A percentile compares a stretch with the other conserved stretches of the same genome.
These are phyloP conservation scores for Hypoxylon sp. DNA, from an alignment of 2,329 filamentous ascomycete genomes.

Conservation along the genomic window DNA sequence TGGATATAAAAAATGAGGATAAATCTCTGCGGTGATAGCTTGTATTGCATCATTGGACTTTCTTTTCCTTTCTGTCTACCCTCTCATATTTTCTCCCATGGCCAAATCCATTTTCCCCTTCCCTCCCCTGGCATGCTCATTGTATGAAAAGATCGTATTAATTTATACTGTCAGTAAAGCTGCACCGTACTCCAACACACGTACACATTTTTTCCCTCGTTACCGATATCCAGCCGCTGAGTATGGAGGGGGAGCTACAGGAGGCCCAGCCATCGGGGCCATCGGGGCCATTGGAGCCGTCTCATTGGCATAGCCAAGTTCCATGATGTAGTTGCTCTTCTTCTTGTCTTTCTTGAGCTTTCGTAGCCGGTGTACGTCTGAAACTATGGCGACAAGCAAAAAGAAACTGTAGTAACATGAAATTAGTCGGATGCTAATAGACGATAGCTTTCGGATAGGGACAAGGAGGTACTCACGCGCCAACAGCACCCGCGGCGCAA, in stretches of 20 bases:
- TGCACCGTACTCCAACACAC: not conserved
- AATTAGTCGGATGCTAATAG: not conserved
- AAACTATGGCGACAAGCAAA: slow-evolving; percentile 16
- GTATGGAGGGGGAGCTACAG: slow-evolving; percentile 28
- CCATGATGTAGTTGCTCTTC: slow-evolving; percentile 22
- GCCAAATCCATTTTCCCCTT: not conserved
- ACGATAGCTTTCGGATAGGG: not conserved
- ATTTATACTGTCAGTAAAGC: too few relatives aligned
- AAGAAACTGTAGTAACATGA: slow-evolving; percentile 8
- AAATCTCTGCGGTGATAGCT: not conserved
- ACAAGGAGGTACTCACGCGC: slow-evolving; percentile 15
- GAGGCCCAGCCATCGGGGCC: not conserved
- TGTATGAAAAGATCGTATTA: not conserved
- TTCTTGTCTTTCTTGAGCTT: slow-evolving; percentile 14
- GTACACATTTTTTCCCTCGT: not conserved
- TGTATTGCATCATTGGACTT: not conserved
- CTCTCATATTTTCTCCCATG: not conserved
- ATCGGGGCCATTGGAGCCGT: not conserved
- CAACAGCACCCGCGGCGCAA: slow-evolving; percentile 13
- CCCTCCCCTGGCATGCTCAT: not conserved
- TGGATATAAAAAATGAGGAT: not conserved
- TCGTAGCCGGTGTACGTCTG: slow-evolving; percentile 20
- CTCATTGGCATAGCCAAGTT: slow-evolving; percentile 11
- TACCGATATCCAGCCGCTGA: slow-evolving; percentile 16
- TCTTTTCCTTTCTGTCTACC: not conserved